phyloP scores from a whole-genome alignment of 2,329 filamentous ascomycete genomes.

The Chaetomiaceae sp. region DNA sequence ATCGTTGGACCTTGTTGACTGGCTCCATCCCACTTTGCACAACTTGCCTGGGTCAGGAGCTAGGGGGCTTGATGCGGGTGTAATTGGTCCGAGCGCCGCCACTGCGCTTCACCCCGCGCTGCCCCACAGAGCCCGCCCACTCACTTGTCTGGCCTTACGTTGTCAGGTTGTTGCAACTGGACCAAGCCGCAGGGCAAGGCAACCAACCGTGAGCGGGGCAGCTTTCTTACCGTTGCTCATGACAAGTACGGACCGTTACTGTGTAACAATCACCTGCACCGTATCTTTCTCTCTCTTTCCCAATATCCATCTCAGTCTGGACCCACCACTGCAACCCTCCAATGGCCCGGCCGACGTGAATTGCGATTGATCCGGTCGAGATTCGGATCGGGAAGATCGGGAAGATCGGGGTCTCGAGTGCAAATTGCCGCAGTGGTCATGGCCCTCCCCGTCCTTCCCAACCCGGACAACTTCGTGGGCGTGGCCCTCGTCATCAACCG shows the following conservation, averaged over 20 bases:
- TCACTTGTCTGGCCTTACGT: neutral
- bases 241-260: too few relatives aligned
- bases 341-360: too few relatives aligned
- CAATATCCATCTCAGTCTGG: neutral
- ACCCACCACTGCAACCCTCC: too few relatives aligned
- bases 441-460: slow-evolving; percentile 45
- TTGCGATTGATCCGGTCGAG: neutral
- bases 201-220: too few relatives aligned
- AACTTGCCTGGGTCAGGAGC: too few relatives aligned
- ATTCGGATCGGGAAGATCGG: too few relatives aligned
- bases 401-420: too few relatives aligned
- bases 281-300: neutral
- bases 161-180: neutral
- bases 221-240: too few relatives aligned
- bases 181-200: neutral
- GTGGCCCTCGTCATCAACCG: slow-evolving; percentile 69
- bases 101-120: neutral
- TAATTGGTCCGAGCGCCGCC: slow-evolving; percentile 3
- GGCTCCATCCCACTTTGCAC: too few relatives aligned
- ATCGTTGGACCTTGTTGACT: slow-evolving; percentile 1
- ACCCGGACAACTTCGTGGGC: slow-evolving; percentile 55
- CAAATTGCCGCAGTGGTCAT: slow-evolving; percentile 30
- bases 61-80: slow-evolving; percentile 4
- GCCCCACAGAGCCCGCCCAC: too few relatives aligned
- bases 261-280: too few relatives aligned